Conservation (phyloP, 768 basidiomycete genomes). For the Pisolithus orientalis region DNA sequence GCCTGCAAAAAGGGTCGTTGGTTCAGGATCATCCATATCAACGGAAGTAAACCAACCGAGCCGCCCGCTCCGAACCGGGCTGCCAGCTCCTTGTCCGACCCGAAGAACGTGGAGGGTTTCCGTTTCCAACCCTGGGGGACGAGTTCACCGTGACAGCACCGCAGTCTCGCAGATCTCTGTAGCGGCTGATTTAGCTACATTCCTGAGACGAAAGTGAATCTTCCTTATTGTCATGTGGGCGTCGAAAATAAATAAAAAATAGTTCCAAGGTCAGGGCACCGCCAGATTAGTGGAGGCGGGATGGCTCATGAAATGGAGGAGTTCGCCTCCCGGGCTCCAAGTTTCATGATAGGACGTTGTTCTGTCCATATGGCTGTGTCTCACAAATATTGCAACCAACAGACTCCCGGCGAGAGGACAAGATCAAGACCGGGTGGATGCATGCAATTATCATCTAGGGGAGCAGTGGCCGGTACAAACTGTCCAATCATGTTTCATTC, state of each 20-base stretch:
- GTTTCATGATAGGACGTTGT: neutral
- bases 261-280: neutral
- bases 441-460: too few species aligned
- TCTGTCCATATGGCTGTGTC: neutral
- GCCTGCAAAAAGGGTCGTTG: neutral
- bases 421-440: too few species aligned
- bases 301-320: neutral
- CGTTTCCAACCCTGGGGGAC: neutral
- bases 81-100: neutral
- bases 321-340: neutral
- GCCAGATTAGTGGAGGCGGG: neutral
- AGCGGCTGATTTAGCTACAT: neutral
- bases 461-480: too few species aligned
- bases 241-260: neutral
- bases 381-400: neutral
- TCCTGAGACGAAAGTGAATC: neutral
- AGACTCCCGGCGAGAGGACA: neutral
- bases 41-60: neutral
- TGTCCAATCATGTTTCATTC: neutral
- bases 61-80: neutral
- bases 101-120: neutral
- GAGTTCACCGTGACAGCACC: neutral
- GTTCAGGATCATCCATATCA: neutral
- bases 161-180: neutral
- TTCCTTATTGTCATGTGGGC: constrained; percentile 13